phyloP scores from a whole-genome alignment of 2,329 filamentous ascomycete genomes.

The Tympanopsis confertula region DNA sequence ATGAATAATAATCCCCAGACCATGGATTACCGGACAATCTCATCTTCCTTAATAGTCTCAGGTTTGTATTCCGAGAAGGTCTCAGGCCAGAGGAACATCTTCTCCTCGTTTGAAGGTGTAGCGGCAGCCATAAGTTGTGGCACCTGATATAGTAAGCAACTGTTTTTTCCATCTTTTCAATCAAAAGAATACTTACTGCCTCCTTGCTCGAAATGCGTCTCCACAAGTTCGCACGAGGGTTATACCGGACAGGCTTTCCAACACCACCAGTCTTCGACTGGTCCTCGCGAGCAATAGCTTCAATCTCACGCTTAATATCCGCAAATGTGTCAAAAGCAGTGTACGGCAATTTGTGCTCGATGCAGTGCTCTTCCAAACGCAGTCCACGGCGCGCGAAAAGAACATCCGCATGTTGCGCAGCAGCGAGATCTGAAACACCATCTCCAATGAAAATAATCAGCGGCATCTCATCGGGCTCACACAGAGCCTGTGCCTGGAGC shows the following conservation, averaged over 20 bases:
- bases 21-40: too few relatives aligned
- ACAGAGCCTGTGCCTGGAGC: conserved; percentile 35
- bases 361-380: conserved; percentile 53
- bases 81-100: conserved; percentile 52
- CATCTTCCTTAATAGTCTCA: conserved; percentile 8
- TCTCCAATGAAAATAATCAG: conserved; percentile 62
- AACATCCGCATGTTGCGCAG: conserved; percentile 54
- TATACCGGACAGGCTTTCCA: conserved; percentile 49
- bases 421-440: conserved; percentile 55
- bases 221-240: conserved; percentile 60
- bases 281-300: conserved; percentile 45
- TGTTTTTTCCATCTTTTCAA: conserved; percentile 3
- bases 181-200: conserved; percentile 25
- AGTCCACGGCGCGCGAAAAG: conserved; percentile 57
- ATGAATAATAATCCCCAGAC: too few relatives aligned
- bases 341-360: conserved; percentile 47
- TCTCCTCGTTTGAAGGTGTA: conserved; percentile 43
- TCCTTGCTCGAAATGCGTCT: conserved; percentile 46
- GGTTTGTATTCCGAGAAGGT: conserved; percentile 34
- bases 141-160: conserved; percentile 11
- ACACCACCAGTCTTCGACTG: conserved; percentile 45
- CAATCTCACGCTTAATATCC: conserved; percentile 50
- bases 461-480: conserved; percentile 49
- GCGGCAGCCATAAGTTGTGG: conserved; percentile 31
- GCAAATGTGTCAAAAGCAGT: conserved; percentile 55